Evolutionary conservation across 805 yeast genomes (phyloP), one percentile per base, ranked within the genome.

Genomic region (Cyberlindnera galapagoensis): DNA sequence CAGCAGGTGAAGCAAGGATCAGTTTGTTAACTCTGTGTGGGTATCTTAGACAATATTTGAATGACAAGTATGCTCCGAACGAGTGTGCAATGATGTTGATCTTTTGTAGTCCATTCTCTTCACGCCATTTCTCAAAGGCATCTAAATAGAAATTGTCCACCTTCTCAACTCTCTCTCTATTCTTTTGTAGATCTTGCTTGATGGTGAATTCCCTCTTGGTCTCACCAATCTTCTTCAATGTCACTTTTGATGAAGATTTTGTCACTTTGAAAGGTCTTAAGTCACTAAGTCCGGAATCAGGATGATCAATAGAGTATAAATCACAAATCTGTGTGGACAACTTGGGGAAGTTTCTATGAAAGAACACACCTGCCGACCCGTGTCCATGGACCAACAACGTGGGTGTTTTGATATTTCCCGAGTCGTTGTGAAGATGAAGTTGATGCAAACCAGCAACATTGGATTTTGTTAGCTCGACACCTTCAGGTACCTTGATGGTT

Each of bases 341-440:
- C 0, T 56, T 63, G 28, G 69, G 71, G 42, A 84, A 73, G 50
- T 84, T 90, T 40, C 80, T 73, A 48, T 79, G 71, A 46, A 76
- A 90, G 34, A 86, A 76, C 17, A 94, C 90, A 10, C 87, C 70
- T 2, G 94, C 84, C 0, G 97, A 95, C 2, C 95, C 96, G 51
- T 86, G 87, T 0, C 98, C 98, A 56, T 90, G 98, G 5, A 92
- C 59, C 40, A 90, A 56, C 3, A 92, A 41, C 4, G 66, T 54
- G 3, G 70, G 69, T 2, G 55, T 51, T 3, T 33, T 31, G 9
- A 59, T 45, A 5, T 26, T 26, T 1, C 23, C 34, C 5, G 26
- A 21, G 3, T 18, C 20, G 28, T 55, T 59, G 9, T 39, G 54
- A 43, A 55, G 46, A 43, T 52, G 31, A 11, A 49, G 15, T 19